These are phyloP conservation scores for Batrachochytrium dendrobatidis DNA, from an alignment of 371 early-diverging fungal genomes.

Conservation along the genomic window DNA sequence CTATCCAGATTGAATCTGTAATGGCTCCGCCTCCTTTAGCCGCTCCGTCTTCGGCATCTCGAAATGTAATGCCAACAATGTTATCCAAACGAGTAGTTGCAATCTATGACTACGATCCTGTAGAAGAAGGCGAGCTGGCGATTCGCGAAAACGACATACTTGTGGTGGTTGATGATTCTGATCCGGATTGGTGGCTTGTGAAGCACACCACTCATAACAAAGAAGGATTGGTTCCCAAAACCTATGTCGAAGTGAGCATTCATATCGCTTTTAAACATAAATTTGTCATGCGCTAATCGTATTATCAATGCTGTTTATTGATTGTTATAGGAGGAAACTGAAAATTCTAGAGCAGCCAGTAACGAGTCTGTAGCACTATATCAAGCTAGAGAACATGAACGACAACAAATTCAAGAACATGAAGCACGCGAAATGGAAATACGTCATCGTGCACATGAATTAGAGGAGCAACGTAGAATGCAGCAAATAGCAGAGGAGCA, in stretches of 20 bases:
- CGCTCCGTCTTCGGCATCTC: conserved; percentile 6
- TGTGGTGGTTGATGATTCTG: conserved; percentile 64
- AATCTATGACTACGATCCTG: conserved; percentile 67
- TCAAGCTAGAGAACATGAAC: conserved; percentile 26
- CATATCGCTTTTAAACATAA: neutral
- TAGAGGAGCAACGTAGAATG: conserved; percentile 15
- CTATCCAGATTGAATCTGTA: neutral
- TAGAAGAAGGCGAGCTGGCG: conserved; percentile 65
- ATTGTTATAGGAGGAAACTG: too few relatives aligned
- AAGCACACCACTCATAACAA: conserved; percentile 25
- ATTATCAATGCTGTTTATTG: too few relatives aligned
- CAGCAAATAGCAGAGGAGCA: conserved; percentile 26
- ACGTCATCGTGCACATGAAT: neutral
- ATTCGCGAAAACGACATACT: conserved; percentile 68
- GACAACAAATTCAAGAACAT: conserved; percentile 26
- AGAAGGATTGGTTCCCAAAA: conserved; percentile 45
- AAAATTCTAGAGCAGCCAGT: too few relatives aligned
- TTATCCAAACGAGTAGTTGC: conserved; percentile 50
- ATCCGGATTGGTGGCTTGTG: conserved; percentile 72
- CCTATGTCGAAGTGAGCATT: conserved; percentile 35
- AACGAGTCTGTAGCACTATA: too few relatives aligned
- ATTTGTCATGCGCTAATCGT: conserved; percentile 13
- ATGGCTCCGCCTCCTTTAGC: conserved; percentile 9
- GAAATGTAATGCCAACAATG: neutral
- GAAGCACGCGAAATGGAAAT: conserved; percentile 25